These are phyloP conservation scores for Rachicladosporium sp. DNA, from an alignment of 2,329 filamentous ascomycete genomes.

Conservation along the genomic window DNA sequence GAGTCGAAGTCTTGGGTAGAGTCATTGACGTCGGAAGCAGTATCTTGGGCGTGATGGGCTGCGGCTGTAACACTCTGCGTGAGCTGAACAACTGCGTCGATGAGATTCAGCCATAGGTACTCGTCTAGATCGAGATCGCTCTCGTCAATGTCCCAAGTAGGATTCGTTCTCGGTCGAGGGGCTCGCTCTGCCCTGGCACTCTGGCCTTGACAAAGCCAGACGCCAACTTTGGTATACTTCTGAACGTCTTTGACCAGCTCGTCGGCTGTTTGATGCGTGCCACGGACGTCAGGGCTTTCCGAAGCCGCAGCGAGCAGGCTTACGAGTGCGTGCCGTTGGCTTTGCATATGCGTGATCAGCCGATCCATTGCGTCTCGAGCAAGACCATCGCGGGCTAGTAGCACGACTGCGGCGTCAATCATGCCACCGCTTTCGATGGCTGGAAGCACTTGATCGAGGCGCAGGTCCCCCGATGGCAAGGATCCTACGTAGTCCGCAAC, in stretches of 20 bases:
- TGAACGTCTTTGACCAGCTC: conserved; percentile 70
- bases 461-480: conserved; percentile 64
- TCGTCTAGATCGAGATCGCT: conserved; percentile 49
- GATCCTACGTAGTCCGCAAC: conserved; percentile 75
- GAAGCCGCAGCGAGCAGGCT: conserved; percentile 55
- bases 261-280: conserved; percentile 53
- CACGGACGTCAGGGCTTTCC: conserved; percentile 43
- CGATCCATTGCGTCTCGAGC: conserved; percentile 72
- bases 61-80: conserved; percentile 15
- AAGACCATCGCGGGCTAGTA: conserved; percentile 82
- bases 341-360: conserved; percentile 66
- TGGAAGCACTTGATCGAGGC: conserved; percentile 68
- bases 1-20: conserved; percentile 42
- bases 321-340: conserved; percentile 64
- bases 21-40: conserved; percentile 1
- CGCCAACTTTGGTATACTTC: conserved; percentile 84
- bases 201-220: conserved; percentile 88
- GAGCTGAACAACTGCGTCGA: conserved; percentile 49
- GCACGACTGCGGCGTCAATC: conserved; percentile 80
- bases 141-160: conserved; percentile 37
- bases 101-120: conserved; percentile 52
- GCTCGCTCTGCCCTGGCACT: conserved; percentile 42
- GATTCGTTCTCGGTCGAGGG: conserved; percentile 23
- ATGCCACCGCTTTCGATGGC: conserved; percentile 82
- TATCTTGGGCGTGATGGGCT: conserved; percentile 3